Base-by-base conservation (phyloP, 352 stramenopile species). In the Globisporangium mamillatum region DNA sequence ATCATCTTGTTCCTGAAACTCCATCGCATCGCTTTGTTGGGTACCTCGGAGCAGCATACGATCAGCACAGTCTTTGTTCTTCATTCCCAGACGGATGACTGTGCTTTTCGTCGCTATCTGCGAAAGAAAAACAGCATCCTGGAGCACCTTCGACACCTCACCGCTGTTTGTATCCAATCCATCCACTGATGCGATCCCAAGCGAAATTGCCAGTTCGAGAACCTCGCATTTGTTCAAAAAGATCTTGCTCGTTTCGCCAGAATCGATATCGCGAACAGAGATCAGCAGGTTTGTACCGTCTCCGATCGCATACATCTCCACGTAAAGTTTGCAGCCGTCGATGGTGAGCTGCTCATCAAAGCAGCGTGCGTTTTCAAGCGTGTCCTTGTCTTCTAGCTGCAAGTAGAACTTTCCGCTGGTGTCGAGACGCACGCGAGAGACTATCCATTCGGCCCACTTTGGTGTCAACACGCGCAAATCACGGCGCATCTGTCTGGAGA, bases 391-490 rank as follows among this genome's bases (percentile, higher is more conserved):
- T 0, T 68, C 67, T 0, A 82, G 36, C 63, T 79, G 70, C 32
- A 84, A n/a, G 12, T 68, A 80, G 57, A 74, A 79, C 0, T 2
- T 57, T 32, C 58, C 48, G 6, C 34, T 66, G 8, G 53, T 70
- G 55, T 81, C 73, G 14, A 69, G 68, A 0, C 57, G 46, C 1
- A 84, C 68, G 60, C 67, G 74, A 3, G 66, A 73, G 18, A 81
- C 66, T 22, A 84, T 32, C 78, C 78, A 86, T 8, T 70, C 53
- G 7, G 73, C 70, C 78, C 78, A 86, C 36, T 74, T 66, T 20
- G 75, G 69, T 9, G 77, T 80, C 24, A 81, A 34, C 6, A 78
- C 64, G 24, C 59, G 67, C 18, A 86, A 53, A 36, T 86, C 73
- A 61, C 25, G 60, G 24, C 77, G 76, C n/a, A 76, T 25, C 8